Conservation (phyloP, 2,329 filamentous ascomycete genomes). For the Scedosporium apiospermum region DNA sequence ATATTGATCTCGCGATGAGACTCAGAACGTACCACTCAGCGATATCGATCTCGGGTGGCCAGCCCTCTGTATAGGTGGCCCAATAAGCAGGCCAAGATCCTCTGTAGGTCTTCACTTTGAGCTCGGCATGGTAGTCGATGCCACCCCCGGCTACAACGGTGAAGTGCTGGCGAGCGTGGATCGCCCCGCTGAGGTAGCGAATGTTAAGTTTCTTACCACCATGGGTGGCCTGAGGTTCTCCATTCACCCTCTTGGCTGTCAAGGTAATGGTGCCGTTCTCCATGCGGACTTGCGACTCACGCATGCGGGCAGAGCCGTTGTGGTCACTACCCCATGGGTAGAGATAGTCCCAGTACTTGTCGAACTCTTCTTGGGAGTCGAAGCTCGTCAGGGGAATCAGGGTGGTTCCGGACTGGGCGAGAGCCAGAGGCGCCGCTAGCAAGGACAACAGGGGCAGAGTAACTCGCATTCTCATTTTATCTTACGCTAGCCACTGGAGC, state of each 20-base stretch:
- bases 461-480: neutral
- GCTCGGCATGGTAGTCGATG: constrained; percentile 30
- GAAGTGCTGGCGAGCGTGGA: constrained; percentile 29
- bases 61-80: constrained; percentile 42
- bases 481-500: neutral
- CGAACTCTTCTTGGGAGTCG: constrained; percentile 13
- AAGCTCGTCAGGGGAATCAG: neutral
- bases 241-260: constrained; percentile 33
- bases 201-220: constrained; percentile 32
- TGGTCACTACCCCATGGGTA: constrained; percentile 47
- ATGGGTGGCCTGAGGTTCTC: constrained; percentile 26
- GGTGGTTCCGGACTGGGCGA: neutral
- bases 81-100: constrained; percentile 52
- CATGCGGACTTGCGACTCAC: constrained; percentile 32
- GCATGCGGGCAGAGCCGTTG: constrained; percentile 48
- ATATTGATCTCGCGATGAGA: no score
- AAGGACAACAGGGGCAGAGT: neutral
- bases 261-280: constrained; percentile 31
- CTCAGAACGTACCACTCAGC: constrained; percentile 34
- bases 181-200: constrained; percentile 41
- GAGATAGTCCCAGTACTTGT: constrained; percentile 37
- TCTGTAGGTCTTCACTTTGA: constrained; percentile 27
- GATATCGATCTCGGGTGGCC: constrained; percentile 52
- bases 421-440: neutral
- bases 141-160: constrained; percentile 26